Conservation (phyloP, 192 early-diverging fungal genomes). For the Backusella parvicylindrica region DNA sequence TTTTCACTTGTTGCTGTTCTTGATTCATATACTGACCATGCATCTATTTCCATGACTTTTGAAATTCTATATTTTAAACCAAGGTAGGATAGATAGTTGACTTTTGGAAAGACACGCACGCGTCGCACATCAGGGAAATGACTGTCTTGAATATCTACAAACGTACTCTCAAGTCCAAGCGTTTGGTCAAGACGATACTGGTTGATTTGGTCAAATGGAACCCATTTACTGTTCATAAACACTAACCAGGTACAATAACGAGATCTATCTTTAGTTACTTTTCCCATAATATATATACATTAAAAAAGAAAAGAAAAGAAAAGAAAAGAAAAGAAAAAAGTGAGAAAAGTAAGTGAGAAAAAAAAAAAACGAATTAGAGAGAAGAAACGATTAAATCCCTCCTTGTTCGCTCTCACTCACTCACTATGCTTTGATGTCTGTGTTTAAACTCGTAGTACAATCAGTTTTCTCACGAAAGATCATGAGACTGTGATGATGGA, state of each 20-base stretch:
- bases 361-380: not conserved
- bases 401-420: not conserved
- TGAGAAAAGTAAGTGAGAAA: not conserved
- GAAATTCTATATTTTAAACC: constrained; percentile 26
- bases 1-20: not conserved
- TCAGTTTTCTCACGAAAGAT: constrained; percentile 5
- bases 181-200: constrained; percentile 22
- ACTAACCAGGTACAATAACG: constrained; percentile 18
- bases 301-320: not conserved
- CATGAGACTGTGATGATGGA: not conserved
- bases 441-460: not conserved
- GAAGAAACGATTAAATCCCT: not conserved
- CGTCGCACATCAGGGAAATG: constrained; percentile 18
- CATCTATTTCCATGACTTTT: constrained; percentile 21
- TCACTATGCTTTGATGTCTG: not conserved
- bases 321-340: not conserved
- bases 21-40: not conserved
- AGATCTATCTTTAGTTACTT: not conserved
- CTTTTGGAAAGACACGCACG: constrained; percentile 20
- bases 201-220: constrained; percentile 18
- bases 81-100: constrained; percentile 20
- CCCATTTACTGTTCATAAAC: constrained; percentile 22
- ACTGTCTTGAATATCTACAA: constrained; percentile 24
- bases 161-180: constrained; percentile 17
- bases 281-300: constrained; percentile 1